Percentiles rank a stretch among this genome's conserved stretches.
phyloP scores from a whole-genome alignment of 495 filamentous ascomycete species.

The Penicillium parvum region DNA sequence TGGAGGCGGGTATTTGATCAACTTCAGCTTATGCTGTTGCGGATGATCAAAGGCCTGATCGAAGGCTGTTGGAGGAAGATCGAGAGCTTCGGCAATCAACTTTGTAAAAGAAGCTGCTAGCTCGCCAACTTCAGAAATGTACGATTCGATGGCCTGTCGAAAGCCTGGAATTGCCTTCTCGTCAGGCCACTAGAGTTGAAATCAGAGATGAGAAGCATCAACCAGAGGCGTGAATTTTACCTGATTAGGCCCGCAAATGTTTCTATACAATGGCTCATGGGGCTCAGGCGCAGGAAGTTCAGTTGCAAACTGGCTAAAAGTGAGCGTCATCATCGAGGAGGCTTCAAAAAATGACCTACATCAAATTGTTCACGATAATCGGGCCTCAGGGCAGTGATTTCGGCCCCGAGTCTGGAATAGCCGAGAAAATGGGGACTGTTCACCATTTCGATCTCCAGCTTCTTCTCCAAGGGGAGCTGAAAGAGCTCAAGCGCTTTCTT shows the following conservation, averaged over 20 bases:
- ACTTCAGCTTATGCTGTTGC: conserved; percentile 87
- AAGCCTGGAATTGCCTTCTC: conserved; percentile 64
- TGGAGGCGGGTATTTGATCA: conserved; percentile 78
- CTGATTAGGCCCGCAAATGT: conserved; percentile 75
- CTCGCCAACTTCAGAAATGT: conserved; percentile 67
- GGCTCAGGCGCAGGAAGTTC: conserved; percentile 63
- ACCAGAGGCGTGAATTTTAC: conserved; percentile 16
- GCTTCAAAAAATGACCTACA: conserved; percentile 42
- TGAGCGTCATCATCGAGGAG: background rate
- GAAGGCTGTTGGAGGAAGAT: conserved; percentile 67
- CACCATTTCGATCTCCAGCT: conserved; percentile 86
- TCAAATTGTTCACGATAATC: conserved; percentile 82
- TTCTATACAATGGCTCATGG: conserved; percentile 66
- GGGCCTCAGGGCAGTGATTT: conserved; percentile 40
- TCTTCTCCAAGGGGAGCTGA: conserved; percentile 75
- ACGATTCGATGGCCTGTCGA: conserved; percentile 61
- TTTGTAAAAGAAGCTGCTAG: conserved; percentile 74
- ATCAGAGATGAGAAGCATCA: background rate
- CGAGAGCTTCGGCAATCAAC: conserved; percentile 84
- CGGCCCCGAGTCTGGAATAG: conserved; percentile 46
- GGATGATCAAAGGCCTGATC: conserved; percentile 66
- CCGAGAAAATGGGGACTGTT: conserved; percentile 63
- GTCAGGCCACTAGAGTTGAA: conserved; percentile 66
- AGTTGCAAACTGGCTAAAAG: conserved; percentile 40
- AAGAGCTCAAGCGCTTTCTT: conserved; percentile 71